Base-by-base conservation (phyloP, 306 rosid genomes). In the Canavalia ensiformis region DNA sequence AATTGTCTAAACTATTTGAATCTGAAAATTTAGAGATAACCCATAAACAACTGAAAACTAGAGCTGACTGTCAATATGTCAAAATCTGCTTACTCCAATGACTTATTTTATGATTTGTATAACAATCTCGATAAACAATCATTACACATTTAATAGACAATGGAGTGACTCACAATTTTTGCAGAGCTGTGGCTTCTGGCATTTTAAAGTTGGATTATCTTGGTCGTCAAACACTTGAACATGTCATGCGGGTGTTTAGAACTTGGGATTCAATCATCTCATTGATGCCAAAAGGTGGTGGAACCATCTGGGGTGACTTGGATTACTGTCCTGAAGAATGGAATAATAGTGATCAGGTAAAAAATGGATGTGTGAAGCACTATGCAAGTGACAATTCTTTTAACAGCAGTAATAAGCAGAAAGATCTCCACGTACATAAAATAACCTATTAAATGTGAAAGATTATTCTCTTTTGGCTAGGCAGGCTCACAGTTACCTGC, bases 261-360 rank as follows among this genome's bases (percentile, higher is more conserved):
- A 89, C 95, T 39, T 92, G 97, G 98, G 97, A 94, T 86, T 90
- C 97, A 44, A 75, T 80, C 34, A 73, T 89, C 62, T 89, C 97
- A 8, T 84, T 92, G 88, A 78, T 94, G 87, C 98, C 98, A 8
- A 94, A 94, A 83, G 98, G 97, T 1, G 95, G 97, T 18, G 92
- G 90, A 51, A 81, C 94, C 58, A 89, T 94, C 34, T 94, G 97
- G 98, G 95, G 92, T 37, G 69, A 86, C 74, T 79, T 89, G 83
- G 88, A 89, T 86, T 83, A 88, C 92, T 78, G 86, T 79, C 88
- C 94, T 54, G 92, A 90, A 79, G 91, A 82, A 39, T 87, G 62
- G 70, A 82, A 50, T 73, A 72, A 75, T 51, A 87, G 86, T 80
- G 90, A 77, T 71, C 74, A 57, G 72, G 74, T 66, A 49, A 80